Percentiles rank a stretch among this genome's conserved stretches.
These are phyloP conservation scores for Globisporangium viniferum DNA, from an alignment of 352 stramenopile genomes.

Conservation along the genomic window DNA sequence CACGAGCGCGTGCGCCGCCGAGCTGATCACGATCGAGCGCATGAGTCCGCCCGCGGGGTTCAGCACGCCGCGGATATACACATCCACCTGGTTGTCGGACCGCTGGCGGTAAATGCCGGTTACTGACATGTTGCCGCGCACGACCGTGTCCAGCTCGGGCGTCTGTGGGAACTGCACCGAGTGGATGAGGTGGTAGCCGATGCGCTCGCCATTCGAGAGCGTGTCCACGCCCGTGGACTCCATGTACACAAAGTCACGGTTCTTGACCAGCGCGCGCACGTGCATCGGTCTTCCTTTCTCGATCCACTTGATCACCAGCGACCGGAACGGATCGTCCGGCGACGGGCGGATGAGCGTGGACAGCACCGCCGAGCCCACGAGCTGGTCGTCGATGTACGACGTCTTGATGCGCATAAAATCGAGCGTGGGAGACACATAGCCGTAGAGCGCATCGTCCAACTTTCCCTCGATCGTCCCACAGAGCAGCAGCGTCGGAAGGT, in stretches of 20 bases:
- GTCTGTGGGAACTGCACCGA: conserved; percentile 60
- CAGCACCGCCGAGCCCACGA: conserved; percentile 46
- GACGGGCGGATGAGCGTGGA: conserved; percentile 41
- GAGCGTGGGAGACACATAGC: conserved; percentile 32
- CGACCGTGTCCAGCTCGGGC: conserved; percentile 25
- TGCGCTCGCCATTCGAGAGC: conserved; percentile 43
- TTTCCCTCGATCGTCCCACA: conserved; percentile 50
- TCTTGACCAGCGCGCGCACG: conserved; percentile 38
- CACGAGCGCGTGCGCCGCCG: conserved; percentile 34
- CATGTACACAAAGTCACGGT: conserved; percentile 60
- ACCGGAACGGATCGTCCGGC: conserved; percentile 41
- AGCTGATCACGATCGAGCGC: conserved; percentile 32
- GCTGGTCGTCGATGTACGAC: conserved; percentile 43
- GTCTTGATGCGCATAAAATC: conserved; percentile 48
- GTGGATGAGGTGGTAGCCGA: conserved; percentile 64
- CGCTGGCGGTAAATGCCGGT: conserved; percentile 55
- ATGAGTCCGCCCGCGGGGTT: conserved; percentile 39
- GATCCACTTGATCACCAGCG: conserved; percentile 58
- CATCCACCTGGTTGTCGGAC: conserved; percentile 18
- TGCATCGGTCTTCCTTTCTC: conserved; percentile 43
- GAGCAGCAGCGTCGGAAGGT: conserved; percentile 41
- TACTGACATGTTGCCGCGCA: conserved; percentile 47
- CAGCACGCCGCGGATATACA: conserved; percentile 29
- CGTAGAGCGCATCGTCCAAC: conserved; percentile 62
- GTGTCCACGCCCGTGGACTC: conserved; percentile 44